phyloP scores from a whole-genome alignment of 2,329 filamentous ascomycete genomes.

The Fusarium staphyleae region DNA sequence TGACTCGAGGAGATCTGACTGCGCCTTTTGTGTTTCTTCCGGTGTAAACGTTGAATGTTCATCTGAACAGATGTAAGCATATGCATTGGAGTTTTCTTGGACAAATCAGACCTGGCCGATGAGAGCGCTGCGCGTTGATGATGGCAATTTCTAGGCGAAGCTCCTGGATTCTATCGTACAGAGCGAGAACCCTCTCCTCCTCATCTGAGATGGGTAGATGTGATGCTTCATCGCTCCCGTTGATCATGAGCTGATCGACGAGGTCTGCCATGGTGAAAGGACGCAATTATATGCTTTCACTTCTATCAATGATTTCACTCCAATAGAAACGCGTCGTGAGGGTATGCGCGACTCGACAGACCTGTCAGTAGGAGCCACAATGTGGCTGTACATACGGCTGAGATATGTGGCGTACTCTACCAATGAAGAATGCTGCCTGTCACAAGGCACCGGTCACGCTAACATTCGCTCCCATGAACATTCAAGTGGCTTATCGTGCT shows the following conservation, averaged over 20 bases:
- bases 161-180: conserved; percentile 76
- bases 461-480: conserved; percentile 36
- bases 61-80: conserved; percentile 27
- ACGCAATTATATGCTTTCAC: neutral
- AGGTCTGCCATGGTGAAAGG: conserved; percentile 38
- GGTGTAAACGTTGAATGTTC: conserved; percentile 49
- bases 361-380: neutral
- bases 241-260: conserved; percentile 41
- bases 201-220: conserved; percentile 66
- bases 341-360: neutral
- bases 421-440: conserved; percentile 35
- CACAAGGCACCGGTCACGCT: conserved; percentile 47
- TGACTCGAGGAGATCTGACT: conserved; percentile 73
- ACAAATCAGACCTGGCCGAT: conserved; percentile 45
- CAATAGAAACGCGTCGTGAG: conserved; percentile 9
- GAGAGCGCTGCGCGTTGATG: conserved; percentile 57
- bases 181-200: conserved; percentile 70
- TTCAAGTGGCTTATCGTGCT: conserved; percentile 27
- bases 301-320: conserved; percentile 1
- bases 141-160: conserved; percentile 76
- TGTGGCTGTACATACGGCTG: conserved; percentile 32
- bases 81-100: neutral
- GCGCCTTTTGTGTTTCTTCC: conserved; percentile 63
- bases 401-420: conserved; percentile 22
- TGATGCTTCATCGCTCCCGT: conserved; percentile 45